A percentile compares a stretch with the other conserved stretches of the same genome.
phyloP scores from a whole-genome alignment of 2,329 filamentous ascomycete genomes.

The Monosporascus sp. region DNA sequence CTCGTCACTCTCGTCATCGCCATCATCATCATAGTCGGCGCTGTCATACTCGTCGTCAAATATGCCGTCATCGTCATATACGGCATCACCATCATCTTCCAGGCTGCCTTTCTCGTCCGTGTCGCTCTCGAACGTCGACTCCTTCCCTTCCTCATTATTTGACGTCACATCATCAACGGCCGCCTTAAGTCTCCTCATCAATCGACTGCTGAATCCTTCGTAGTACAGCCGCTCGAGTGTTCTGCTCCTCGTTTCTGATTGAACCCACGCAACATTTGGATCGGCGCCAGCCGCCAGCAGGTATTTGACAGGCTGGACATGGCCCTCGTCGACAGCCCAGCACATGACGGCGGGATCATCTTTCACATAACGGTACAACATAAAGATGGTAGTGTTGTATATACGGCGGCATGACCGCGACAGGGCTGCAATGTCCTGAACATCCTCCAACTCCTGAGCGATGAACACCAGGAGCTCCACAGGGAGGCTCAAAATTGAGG shows the following conservation, averaged over 20 bases:
- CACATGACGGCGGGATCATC: slow-evolving; percentile 9
- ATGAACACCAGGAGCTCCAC: slow-evolving; percentile 11
- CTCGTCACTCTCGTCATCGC: neutral
- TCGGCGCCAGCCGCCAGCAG: slow-evolving; percentile 14
- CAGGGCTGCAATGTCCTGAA: slow-evolving; percentile 11
- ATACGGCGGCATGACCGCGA: slow-evolving; percentile 14
- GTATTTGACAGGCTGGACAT: slow-evolving; percentile 4
- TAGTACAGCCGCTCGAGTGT: no score
- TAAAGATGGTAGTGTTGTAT: slow-evolving; percentile 1
- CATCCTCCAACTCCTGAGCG: slow-evolving; percentile 1
- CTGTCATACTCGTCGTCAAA: neutral
- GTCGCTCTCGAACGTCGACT: neutral
- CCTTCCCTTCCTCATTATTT: neutral
- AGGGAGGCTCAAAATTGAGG: slow-evolving; percentile 10
- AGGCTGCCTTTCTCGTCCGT: neutral
- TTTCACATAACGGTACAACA: slow-evolving; percentile 10
- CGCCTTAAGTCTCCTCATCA: neutral
- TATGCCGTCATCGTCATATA: no score
- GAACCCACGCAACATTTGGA: slow-evolving; percentile 8
- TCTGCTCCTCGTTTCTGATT: neutral
- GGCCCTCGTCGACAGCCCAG: slow-evolving; percentile 14
- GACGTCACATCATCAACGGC: neutral
- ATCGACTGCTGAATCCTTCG: no score
- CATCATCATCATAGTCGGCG: neutral
- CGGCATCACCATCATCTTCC: no score